Evolutionary conservation across 2,329 filamentous ascomycete species (phyloP).

Genomic region (Chaetomium sp.): DNA sequence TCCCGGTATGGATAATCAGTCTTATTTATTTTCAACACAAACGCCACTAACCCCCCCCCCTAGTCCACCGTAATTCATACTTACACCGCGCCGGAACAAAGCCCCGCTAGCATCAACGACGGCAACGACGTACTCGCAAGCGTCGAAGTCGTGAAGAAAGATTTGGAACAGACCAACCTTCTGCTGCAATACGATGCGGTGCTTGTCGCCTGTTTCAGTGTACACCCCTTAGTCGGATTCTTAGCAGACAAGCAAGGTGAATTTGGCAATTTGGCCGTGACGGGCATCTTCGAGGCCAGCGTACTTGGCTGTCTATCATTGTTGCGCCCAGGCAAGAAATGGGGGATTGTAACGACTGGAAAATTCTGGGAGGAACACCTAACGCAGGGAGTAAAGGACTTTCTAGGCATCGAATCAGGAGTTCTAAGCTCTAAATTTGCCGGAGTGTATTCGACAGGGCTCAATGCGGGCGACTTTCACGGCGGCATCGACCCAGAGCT

Average conservation of each 20-base stretch:
- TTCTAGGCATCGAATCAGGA: conserved; percentile 47
- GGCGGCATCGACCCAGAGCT: conserved; percentile 56
- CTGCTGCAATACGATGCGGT: conserved; percentile 61
- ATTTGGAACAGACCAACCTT: conserved; percentile 36
- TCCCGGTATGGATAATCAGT: conserved; percentile 28
- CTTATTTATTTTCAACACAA: no score
- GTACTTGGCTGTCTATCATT: conserved; percentile 58
- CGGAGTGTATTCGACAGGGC: conserved; percentile 74
- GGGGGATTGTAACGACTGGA: conserved; percentile 87
- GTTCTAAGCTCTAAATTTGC: conserved; percentile 52
- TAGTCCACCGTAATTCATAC: conserved; percentile 47
- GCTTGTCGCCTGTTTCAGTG: conserved; percentile 81
- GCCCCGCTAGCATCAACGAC: conserved; percentile 73
- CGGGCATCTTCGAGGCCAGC: conserved; percentile 84
- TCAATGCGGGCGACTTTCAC: conserved; percentile 76
- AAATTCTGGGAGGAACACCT: conserved; percentile 75
- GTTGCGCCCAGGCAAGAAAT: conserved; percentile 39
- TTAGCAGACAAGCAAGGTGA: conserved; percentile 35
- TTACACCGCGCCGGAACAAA: conserved; percentile 58
- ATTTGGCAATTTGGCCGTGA: conserved; percentile 44
- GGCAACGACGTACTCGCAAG: conserved; percentile 60
- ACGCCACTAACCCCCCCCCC: not conserved
- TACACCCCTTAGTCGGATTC: conserved; percentile 65
- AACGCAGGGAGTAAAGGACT: conserved; percentile 53
- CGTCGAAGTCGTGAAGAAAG: conserved; percentile 52